phyloP scores from a whole-genome alignment of 1,284 basidiomycete species.

The Marasmius oreades region DNA sequence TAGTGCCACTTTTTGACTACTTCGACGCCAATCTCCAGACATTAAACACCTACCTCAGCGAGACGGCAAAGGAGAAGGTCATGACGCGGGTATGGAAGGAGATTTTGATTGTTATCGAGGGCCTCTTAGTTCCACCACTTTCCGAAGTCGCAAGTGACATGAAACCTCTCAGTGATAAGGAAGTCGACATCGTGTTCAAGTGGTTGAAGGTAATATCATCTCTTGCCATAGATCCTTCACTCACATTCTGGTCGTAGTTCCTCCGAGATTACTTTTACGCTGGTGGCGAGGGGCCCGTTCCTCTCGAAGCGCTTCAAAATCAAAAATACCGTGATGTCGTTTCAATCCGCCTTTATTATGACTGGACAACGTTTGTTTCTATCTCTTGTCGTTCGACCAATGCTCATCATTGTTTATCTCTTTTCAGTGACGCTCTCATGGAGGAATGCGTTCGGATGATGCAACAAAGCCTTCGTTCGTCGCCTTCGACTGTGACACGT shows the following conservation, averaged over 20 bases:
- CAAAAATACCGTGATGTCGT: slow-evolving; percentile 93
- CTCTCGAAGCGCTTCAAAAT: slow-evolving; percentile 88
- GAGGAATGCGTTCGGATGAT: slow-evolving; percentile 95
- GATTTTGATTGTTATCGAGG: slow-evolving; percentile 85
- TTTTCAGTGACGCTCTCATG: slow-evolving; percentile 80
- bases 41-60: slow-evolving; percentile 84
- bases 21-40: slow-evolving; percentile 94
- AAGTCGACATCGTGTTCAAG: slow-evolving; percentile 97
- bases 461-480: slow-evolving; percentile 75
- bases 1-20: slow-evolving; percentile 92
- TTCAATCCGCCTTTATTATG: slow-evolving; percentile 89
- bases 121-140: slow-evolving; percentile 87
- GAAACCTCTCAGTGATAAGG: slow-evolving; percentile 89
- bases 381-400: neutral
- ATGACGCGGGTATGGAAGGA: slow-evolving; percentile 98
- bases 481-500: slow-evolving; percentile 79
- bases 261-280: slow-evolving; percentile 95
- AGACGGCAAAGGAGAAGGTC: slow-evolving; percentile 87
- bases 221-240: slow-evolving; percentile 3
- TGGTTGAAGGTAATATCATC: slow-evolving; percentile 79
- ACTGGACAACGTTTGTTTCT: slow-evolving; percentile 78
- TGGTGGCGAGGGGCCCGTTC: slow-evolving; percentile 86
- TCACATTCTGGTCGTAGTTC: slow-evolving; percentile 51
- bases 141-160: slow-evolving; percentile 88
- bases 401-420: slow-evolving; percentile 7